Base-by-base conservation (phyloP, 176 grass and related monocot genomes). In the Guadua angustifolia region DNA sequence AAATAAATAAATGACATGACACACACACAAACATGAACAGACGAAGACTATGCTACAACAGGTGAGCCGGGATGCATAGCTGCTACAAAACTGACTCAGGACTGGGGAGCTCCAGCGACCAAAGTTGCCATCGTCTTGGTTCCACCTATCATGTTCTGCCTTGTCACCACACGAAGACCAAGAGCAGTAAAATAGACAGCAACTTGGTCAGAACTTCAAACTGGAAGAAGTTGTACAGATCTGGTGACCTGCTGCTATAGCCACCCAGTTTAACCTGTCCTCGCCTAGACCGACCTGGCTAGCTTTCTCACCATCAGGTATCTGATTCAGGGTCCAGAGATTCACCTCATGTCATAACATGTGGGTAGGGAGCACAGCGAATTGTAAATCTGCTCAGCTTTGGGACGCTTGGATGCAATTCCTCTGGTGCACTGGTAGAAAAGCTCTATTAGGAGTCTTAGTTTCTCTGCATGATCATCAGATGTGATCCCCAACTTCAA, bases 401-500 rank as follows among this genome's bases (percentile, higher is more conserved):
- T 86, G 22, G 93, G 96, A 6, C 96, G 91, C 50, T 74, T 88
- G 52, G 86, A 85, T 47, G 88, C 87, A 33, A 78, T 71, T 78
- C 87, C 93, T 79, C 88, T 85, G 69, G 89, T 99, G 56, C 96
- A 99, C 89, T 90, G 89, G 75, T 94, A 88, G 78, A 99, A 99
- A 36, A 95, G 85, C 66, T 95, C 86, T 71, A 95, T 88, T 67
- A 99, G 78, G 66, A 87, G 80, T 87, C 88, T 95, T 33, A 99
- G 57, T 79, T 94, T 99, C 69, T 94, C 86, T 42, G 91, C 87
- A 57, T 92, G 87, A 59, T 87, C 66, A 90, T 94, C 91, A 66
- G 80, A 95, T 77, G 82, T 91, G 74, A 92, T 84, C 53, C 85
- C 87, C 62, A 91, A 72, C 21, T 93, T 92, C 13, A 84, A 49